phyloP scores from a whole-genome alignment of 208 protist species.

The Leishmania amazonensis region DNA sequence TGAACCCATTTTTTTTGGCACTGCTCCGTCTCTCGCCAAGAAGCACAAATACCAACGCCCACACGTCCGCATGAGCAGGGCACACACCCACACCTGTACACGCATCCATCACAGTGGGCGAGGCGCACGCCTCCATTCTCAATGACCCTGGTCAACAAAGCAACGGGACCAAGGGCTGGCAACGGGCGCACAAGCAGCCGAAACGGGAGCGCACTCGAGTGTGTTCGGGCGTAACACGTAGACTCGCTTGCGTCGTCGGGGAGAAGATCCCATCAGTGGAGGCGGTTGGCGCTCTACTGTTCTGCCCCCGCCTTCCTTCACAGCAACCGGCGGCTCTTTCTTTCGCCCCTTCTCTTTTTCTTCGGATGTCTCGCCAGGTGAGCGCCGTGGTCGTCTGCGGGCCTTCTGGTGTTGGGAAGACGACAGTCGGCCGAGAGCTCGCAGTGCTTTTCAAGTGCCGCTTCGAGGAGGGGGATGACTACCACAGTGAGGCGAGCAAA shows the following conservation, averaged over 20 bases:
- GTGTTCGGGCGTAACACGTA: background rate
- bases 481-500: conserved; percentile 56
- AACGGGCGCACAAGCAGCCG: background rate
- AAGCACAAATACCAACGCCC: background rate
- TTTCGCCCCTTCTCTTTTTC: background rate
- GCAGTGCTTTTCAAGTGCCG: conserved; percentile 40
- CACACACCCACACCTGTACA: background rate
- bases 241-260: background rate
- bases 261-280: background rate
- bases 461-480: conserved; percentile 79
- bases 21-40: background rate
- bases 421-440: conserved; percentile 59
- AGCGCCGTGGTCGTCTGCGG: conserved; percentile 70
- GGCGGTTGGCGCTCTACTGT: background rate
- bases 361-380: conserved; percentile 16
- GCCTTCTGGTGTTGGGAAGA: conserved; percentile 78
- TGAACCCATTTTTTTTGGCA: background rate
- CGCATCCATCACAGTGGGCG: background rate
- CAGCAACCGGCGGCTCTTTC: background rate
- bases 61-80: background rate
- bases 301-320: background rate
- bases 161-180: background rate
- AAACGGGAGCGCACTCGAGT: background rate
- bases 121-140: background rate
- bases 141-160: background rate